Conservation (phyloP, 805 yeast genomes). For the Cyberlindnera bimundalis region DNA sequence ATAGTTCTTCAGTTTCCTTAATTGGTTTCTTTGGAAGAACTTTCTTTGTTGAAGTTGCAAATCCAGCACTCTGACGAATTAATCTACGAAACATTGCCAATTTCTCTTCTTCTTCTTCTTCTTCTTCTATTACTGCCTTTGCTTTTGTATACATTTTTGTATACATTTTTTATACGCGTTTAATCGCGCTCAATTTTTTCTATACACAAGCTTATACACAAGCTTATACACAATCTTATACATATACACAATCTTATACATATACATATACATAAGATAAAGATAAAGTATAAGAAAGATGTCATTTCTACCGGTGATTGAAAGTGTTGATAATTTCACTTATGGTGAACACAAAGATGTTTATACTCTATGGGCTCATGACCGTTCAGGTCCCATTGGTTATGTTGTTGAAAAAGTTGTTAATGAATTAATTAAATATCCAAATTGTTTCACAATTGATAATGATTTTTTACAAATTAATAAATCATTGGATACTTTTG, state of each 20-base stretch:
- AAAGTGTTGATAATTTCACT: constrained; percentile 26
- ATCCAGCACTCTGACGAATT: no score
- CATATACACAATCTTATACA: background rate
- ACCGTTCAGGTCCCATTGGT: constrained; percentile 16
- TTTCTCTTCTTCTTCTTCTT: background rate
- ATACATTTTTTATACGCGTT: no score
- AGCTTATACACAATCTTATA: no score
- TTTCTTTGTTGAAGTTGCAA: constrained; percentile 4
- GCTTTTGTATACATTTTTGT: no score
- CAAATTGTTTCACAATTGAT: constrained; percentile 25
- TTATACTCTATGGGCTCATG: constrained; percentile 19
- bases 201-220: no score
- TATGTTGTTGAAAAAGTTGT: constrained; percentile 16
- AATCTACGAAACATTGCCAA: background rate
- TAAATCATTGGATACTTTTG: constrained; percentile 37
- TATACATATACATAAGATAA: background rate
- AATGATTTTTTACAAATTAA: constrained; percentile 14
- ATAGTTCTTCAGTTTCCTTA: constrained; percentile 9
- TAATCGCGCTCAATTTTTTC: no score
- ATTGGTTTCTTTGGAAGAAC: background rate
- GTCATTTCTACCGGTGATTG: constrained; percentile 15
- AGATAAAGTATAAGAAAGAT: background rate
- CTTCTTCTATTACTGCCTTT: background rate
- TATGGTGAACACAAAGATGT: constrained; percentile 12
- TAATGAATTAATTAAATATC: constrained; percentile 4